Evolutionary conservation across 1,284 basidiomycete species (phyloP), one percentile per base, ranked within the genome.

Genomic region (Cerrena zonata): DNA sequence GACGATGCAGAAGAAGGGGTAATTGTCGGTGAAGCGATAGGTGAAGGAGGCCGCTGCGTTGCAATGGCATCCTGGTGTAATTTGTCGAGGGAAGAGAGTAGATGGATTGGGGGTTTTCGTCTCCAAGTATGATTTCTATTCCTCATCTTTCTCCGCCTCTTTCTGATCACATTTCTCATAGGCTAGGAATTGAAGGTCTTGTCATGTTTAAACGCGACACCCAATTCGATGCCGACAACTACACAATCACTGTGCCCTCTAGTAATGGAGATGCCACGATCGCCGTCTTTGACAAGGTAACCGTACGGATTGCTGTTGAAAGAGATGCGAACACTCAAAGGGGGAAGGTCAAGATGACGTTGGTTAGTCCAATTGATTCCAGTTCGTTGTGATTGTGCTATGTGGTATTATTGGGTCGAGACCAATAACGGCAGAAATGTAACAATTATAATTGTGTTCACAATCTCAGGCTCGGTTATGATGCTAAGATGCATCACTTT

Each of bases 101-200:
- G n/a, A 99, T 67, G 96, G 96, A 0, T 68, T 99, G 7, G 90
- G 92, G 7, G 95, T 99, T 13, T 99, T 96, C 62, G 94, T 99
- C 36, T 91, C 86, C 47, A 85, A 88, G 93, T 97, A 62, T 64
- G 89, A 19, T 43, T 43, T 48, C 52, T 50, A 21, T 19, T 30
- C 18, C 25, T 34, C 19, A n/a, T 37, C 13, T 10, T 7, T 12
- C 25, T 27, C 45, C n/a, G n/a, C n/a, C n/a, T n/a, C n/a, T 23
- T 19, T 27, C 25, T 49, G 13, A 10, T 18, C 18, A 5, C 3
- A 4, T 41, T 27, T 24, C 15, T 15, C n/a, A n/a, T 61, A 95
- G 92, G 63, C 79, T 95, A 50, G 95, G 95, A 4, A 78, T 99
- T 48, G 94, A 98, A 68, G 95, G 94, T 0, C 73, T 98, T 25